Conservation (phyloP, 805 yeast genomes). For the Starmerella sp. region DNA sequence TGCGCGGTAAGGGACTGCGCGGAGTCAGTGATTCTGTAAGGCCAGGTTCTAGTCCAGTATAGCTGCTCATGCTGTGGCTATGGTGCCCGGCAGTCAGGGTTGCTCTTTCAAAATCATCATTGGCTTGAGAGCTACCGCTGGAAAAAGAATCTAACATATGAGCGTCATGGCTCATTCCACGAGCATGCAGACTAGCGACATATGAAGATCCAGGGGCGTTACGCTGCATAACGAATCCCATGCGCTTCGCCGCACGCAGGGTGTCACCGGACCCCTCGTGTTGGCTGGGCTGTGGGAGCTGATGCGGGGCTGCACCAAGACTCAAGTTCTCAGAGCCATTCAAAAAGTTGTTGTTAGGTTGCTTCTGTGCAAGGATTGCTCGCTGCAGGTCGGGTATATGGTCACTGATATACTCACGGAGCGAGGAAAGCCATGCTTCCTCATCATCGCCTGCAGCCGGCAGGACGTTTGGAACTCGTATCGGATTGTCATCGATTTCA, state of each 20-base stretch:
- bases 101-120: background rate
- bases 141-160: conserved; percentile 4
- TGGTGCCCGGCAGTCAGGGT: background rate
- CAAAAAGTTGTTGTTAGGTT: background rate
- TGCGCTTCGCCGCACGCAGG: conserved; percentile 59
- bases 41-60: background rate
- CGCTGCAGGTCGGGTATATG: conserved; percentile 8
- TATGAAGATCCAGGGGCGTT: conserved; percentile 19
- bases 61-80: conserved; percentile 4
- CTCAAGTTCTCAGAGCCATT: background rate
- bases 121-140: background rate
- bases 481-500: conserved; percentile 54
- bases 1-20: conserved; percentile 10
- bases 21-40: conserved; percentile 1
- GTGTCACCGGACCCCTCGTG: conserved; percentile 31
- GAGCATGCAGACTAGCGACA: conserved; percentile 23
- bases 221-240: conserved; percentile 48
- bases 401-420: conserved; percentile 33
- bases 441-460: conserved; percentile 27
- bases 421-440: conserved; percentile 36
- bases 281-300: background rate
- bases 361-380: background rate
- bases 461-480: conserved; percentile 28
- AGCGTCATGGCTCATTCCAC: conserved; percentile 34
- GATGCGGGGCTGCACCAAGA: no score